These are phyloP conservation scores for Phytophthora sansomeana DNA, from an alignment of 352 stramenopile species.

Conservation along the genomic window DNA sequence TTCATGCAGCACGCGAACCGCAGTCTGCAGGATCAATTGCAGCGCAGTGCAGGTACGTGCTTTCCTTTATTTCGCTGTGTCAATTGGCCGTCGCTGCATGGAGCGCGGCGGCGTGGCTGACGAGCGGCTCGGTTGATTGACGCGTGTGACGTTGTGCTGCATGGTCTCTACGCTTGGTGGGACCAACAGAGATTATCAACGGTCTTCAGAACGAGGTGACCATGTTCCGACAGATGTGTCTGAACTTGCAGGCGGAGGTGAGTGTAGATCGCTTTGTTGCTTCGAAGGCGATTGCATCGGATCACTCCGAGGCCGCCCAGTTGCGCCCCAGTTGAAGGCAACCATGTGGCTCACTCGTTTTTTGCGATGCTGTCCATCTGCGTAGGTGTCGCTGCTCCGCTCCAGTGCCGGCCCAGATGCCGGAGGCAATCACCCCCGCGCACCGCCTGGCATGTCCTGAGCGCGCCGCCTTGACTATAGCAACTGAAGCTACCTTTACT, in stretches of 20 bases:
- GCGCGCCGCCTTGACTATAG: constrained; percentile 7
- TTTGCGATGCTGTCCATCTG: constrained; percentile 36
- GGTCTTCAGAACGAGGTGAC: constrained; percentile 80
- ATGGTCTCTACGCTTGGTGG: constrained; percentile 26
- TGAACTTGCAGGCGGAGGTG: constrained; percentile 82
- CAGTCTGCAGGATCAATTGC: constrained; percentile 71
- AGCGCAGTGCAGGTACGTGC: constrained; percentile 61
- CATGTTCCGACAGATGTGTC: constrained; percentile 87
- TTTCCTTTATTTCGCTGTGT: constrained; percentile 20
- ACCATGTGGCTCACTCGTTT: constrained; percentile 28
- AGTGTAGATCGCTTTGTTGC: constrained; percentile 34
- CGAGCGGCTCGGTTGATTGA: constrained; percentile 9
- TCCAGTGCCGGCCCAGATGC: constrained; percentile 23
- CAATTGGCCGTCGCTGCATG: constrained; percentile 13
- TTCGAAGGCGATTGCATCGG: background rate
- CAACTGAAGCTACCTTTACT: constrained; percentile 24
- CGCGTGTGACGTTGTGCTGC: constrained; percentile 14
- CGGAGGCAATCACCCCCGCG: constrained; percentile 40
- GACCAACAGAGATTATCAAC: constrained; percentile 61
- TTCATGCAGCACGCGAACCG: constrained; percentile 64
- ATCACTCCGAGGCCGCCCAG: background rate
- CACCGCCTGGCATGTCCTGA: constrained; percentile 69
- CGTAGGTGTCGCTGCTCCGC: constrained; percentile 50
- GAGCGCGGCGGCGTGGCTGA: constrained; percentile 10
- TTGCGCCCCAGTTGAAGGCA: constrained; percentile 27